phyloP scores from a whole-genome alignment of 441 rosid genomes.

The Oxalis stricta region DNA sequence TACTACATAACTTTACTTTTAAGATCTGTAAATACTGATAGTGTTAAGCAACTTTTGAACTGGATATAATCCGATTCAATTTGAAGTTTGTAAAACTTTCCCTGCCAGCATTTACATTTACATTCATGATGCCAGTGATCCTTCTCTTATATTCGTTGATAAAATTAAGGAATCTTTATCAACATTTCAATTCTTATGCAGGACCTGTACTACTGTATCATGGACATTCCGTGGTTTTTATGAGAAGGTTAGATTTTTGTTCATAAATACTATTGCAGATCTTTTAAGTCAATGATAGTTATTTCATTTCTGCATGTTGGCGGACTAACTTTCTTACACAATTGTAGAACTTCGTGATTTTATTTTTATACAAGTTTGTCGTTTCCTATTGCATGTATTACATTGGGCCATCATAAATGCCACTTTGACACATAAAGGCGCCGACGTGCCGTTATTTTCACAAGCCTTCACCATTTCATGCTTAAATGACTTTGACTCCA shows the following conservation, averaged over 20 bases:
- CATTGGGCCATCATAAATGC: too few relatives aligned
- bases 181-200: constrained; percentile 16
- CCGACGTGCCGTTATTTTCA: too few relatives aligned
- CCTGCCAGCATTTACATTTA: too few relatives aligned
- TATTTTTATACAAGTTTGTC: too few relatives aligned
- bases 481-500: too few relatives aligned
- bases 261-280: not conserved
- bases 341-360: too few relatives aligned
- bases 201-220: constrained; percentile 73
- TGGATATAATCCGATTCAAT: not conserved
- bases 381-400: not conserved
- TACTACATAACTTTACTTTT: constrained; percentile 5
- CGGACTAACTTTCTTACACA: too few relatives aligned
- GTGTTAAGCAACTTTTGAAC: not conserved
- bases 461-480: too few relatives aligned
- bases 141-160: not conserved
- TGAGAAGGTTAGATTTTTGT: constrained; percentile 38
- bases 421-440: too few relatives aligned
- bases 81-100: too few relatives aligned
- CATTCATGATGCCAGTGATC: not conserved
- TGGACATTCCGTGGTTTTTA: constrained; percentile 75
- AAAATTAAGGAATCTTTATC: not conserved
- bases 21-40: not conserved
- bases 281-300: not conserved
- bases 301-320: not conserved